phyloP scores from a whole-genome alignment of 2,329 filamentous ascomycete genomes.

The Cercospora sp. region DNA sequence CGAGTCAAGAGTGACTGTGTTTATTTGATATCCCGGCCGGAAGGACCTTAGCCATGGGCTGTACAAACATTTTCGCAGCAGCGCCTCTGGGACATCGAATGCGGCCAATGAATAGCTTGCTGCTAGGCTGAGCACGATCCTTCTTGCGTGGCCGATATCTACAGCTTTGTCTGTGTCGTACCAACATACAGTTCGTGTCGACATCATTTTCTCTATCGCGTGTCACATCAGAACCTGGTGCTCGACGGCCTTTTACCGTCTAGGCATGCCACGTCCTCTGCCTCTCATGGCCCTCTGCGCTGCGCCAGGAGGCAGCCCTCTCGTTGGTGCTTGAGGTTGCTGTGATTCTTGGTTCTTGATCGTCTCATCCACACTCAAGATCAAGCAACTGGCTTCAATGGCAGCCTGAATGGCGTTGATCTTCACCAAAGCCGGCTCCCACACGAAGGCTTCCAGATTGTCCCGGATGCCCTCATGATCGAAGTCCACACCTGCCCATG shows the following conservation, averaged over 20 bases:
- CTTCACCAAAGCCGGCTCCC: conserved; percentile 96
- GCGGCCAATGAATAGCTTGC: no score
- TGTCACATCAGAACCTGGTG: not conserved
- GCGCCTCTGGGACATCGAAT: no score
- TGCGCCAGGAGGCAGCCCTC: conserved; percentile 63
- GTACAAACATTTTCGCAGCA: no score
- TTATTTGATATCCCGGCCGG: no score
- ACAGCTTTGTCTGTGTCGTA: no score
- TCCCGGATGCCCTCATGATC: conserved; percentile 85
- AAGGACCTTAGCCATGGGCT: no score
- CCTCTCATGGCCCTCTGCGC: conserved; percentile 87
- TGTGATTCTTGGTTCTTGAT: conserved; percentile 95
- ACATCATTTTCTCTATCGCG: not conserved
- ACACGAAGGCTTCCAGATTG: conserved; percentile 94
- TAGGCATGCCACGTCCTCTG: conserved; percentile 83
- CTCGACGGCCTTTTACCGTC: conserved; percentile 9
- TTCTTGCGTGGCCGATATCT: no score
- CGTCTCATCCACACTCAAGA: conserved; percentile 95
- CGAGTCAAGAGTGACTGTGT: no score
- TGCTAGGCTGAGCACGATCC: no score
- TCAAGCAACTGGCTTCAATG: conserved; percentile 91
- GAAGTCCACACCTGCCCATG: conserved; percentile 97
- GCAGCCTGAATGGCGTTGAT: conserved; percentile 95
- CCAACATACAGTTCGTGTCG: conserved; percentile 10
- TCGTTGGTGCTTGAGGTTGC: conserved; percentile 74